Evolutionary conservation across 768 basidiomycete genomes (phyloP).

Genomic region (Hericium rajendrae): DNA sequence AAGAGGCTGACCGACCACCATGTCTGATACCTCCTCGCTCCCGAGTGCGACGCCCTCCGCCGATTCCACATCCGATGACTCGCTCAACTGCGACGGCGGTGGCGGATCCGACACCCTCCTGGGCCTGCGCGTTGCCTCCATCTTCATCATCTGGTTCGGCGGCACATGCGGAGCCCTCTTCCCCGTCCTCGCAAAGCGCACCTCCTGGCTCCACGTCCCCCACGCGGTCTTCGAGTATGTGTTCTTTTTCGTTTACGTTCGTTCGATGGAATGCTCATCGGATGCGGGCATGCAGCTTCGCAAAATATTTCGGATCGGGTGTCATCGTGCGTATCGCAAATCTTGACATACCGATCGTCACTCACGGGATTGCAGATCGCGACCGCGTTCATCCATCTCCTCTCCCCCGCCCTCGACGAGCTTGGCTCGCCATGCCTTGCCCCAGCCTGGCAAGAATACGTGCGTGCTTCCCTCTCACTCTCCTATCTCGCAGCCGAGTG

Average conservation of each 20-base stretch:
- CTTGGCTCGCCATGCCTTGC: slow-evolving; percentile 63
- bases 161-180: slow-evolving; percentile 58
- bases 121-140: slow-evolving; percentile 54
- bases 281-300: slow-evolving; percentile 1
- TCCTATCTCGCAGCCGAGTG: not conserved
- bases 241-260: not conserved
- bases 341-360: not conserved
- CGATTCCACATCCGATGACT: not conserved
- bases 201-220: slow-evolving; percentile 46
- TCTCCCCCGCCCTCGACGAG: slow-evolving; percentile 65
- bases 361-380: slow-evolving; percentile 48
- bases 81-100: slow-evolving; percentile 36
- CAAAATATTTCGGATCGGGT: slow-evolving; percentile 12
- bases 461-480: slow-evolving; percentile 26
- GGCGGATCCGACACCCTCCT: slow-evolving; percentile 41
- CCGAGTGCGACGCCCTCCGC: not conserved
- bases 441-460: slow-evolving; percentile 65
- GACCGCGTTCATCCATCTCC: slow-evolving; percentile 81
- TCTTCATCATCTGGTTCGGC: slow-evolving; percentile 64
- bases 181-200: slow-evolving; percentile 53
- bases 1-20: not conserved
- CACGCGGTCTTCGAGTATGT: slow-evolving; percentile 61
- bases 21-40: not conserved
- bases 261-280: not conserved
- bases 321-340: slow-evolving; percentile 6